Base-by-base conservation (phyloP, 441 rosid species). In the Pelargonium myrrhifolium region DNA sequence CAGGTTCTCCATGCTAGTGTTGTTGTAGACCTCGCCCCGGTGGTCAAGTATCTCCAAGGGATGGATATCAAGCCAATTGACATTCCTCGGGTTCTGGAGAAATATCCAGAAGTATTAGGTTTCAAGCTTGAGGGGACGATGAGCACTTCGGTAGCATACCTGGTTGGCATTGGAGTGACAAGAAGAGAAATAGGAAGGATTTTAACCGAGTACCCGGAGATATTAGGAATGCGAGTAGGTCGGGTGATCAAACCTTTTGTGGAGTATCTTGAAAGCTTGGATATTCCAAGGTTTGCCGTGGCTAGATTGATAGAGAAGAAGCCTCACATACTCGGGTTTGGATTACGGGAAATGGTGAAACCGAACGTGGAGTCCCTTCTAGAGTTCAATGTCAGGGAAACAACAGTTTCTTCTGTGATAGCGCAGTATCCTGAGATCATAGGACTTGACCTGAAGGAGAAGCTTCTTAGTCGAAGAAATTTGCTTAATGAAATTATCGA, bases 71-170 rank as follows among this genome's bases (percentile, higher is more conserved):
- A 90, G 79, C 88, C 83, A 9, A 81, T 28, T n/a, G 87, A 86
- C 71, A 78, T 90, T 61, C 93, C 97, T 72, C 78, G 90, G 21
- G 98, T 93, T 67, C 96, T 93, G 67, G 98, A 90, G 84, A 86
- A 66, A 77, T 90, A 90, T 76, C 98, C 97, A 1, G 98, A 90
- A 74, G 86, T 93, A 39, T 67, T 90, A 65, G 98, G 98, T 18
- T 90, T 93, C 80, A 93, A 93, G 85, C 92, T 93, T 40, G 97
- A 93, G 80, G 98, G 98, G 39, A 90, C 97, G 9, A 93, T 93
- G 96, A 90, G 98, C 80, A 93, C 97, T 24, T 89, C 98, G 0
- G 95, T 93, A 6, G 96, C 98, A 75, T 93, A 89, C 77, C 71
- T 93, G 75, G 88, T 87, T n/a, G 98, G 96, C 65, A 87, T 93